Conservation (phyloP, 1,139 yeast species). For the Blastobotrys malaysiensis region DNA sequence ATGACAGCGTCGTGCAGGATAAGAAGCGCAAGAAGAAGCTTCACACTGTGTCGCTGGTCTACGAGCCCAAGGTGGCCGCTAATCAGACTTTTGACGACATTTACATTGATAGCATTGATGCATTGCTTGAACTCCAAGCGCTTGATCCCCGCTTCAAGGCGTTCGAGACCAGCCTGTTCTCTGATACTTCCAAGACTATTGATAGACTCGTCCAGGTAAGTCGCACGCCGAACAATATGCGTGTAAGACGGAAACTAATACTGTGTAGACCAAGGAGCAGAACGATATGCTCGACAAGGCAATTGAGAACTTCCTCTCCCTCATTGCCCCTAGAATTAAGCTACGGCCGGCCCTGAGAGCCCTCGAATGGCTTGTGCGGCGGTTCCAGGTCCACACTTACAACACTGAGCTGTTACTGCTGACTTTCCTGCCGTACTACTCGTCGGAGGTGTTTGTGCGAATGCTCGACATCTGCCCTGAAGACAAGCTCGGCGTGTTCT, state of each 20-base stretch:
- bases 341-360: constrained; percentile 75
- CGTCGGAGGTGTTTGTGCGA: constrained; percentile 65
- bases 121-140: constrained; percentile 63
- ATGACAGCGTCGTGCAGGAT: constrained; percentile 74
- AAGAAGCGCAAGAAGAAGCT: constrained; percentile 80
- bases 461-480: constrained; percentile 61
- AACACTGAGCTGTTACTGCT: constrained; percentile 69
- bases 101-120: constrained; percentile 66
- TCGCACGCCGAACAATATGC: no score
- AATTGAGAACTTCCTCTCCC: constrained; percentile 63
- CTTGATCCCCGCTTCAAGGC: constrained; percentile 69
- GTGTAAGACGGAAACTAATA: background rate
- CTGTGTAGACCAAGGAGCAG: constrained; percentile 53
- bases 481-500: constrained; percentile 67
- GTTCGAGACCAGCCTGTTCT: constrained; percentile 68
- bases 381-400: constrained; percentile 72
- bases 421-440: constrained; percentile 72
- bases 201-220: constrained; percentile 70
- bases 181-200: constrained; percentile 68
- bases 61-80: constrained; percentile 82
- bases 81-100: constrained; percentile 88
- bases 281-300: constrained; percentile 68
- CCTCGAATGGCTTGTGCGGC: constrained; percentile 89
- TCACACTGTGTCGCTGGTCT: constrained; percentile 83
- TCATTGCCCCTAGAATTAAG: constrained; percentile 71